Conservation (phyloP, 164 flowering plant genomes). For the Cinnamomum chago region DNA sequence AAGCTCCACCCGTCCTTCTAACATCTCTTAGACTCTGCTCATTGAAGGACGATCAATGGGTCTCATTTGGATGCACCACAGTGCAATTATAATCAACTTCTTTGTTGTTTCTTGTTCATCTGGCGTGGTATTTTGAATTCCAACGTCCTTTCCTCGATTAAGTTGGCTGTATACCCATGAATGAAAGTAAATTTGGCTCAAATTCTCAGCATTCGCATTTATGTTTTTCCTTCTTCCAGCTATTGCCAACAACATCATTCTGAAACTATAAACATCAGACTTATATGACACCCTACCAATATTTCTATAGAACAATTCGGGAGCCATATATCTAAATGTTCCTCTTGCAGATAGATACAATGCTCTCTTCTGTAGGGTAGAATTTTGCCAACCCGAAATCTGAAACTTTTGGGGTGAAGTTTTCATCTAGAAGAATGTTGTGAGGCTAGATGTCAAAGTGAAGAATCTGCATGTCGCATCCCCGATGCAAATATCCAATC, state of each 20-base stretch:
- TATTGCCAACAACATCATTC: no score
- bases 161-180: conserved; percentile 9
- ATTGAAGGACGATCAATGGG: conserved; percentile 27
- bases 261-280: no score
- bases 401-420: conserved; percentile 13
- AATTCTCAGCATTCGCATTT: not conserved
- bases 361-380: not conserved
- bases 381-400: conserved; percentile 17
- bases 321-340: conserved; percentile 12
- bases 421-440: conserved; percentile 12
- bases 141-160: not conserved
- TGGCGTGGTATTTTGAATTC: not conserved
- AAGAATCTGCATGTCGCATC: conserved; percentile 15
- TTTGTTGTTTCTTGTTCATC: conserved; percentile 12
- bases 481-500: conserved; percentile 12
- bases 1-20: conserved; percentile 14
- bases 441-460: conserved; percentile 20
- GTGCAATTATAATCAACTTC: conserved; percentile 21
- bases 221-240: conserved; percentile 6
- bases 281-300: no score
- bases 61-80: conserved; percentile 32
- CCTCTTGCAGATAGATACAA: conserved; percentile 7
- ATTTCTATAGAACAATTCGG: no score
- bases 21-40: conserved; percentile 22
- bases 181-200: conserved; percentile 5